These are phyloP conservation scores for Botrytis deweyae DNA, from an alignment of 2,329 filamentous ascomycete genomes.

Conservation along the genomic window DNA sequence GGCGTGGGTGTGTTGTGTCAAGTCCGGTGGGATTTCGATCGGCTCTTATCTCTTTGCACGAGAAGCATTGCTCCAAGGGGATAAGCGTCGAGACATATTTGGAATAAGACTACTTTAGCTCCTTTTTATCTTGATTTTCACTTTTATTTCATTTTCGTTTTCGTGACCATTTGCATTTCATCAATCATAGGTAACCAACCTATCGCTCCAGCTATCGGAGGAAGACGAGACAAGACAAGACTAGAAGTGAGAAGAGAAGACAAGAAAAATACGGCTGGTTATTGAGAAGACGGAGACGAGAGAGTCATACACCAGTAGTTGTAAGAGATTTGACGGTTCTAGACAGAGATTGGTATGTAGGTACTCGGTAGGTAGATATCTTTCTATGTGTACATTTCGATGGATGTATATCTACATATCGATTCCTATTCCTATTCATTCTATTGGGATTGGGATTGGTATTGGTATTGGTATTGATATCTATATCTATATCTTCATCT, in stretches of 20 bases:
- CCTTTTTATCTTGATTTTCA: no score
- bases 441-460: no score
- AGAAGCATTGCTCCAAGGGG: neutral
- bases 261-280: no score
- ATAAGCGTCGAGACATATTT: neutral
- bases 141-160: neutral
- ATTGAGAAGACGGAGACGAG: neutral
- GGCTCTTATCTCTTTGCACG: neutral
- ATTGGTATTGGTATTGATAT: no score
- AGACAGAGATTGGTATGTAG: neutral
- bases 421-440: neutral
- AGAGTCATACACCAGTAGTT: neutral
- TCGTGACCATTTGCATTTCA: neutral
- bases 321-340: neutral
- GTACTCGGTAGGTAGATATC: no score
- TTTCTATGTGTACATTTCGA: neutral
- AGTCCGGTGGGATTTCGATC: neutral
- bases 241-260: no score
- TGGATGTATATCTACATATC: neutral
- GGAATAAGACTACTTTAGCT: neutral
- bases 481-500: neutral
- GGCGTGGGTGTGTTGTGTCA: constrained; percentile 2
- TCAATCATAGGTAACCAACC: neutral
- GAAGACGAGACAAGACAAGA: no score
- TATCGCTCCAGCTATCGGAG: neutral